Evolutionary conservation across 306 rosid species (phyloP), one percentile per base, ranked within the genome.

Genomic region (Corylus americana): DNA sequence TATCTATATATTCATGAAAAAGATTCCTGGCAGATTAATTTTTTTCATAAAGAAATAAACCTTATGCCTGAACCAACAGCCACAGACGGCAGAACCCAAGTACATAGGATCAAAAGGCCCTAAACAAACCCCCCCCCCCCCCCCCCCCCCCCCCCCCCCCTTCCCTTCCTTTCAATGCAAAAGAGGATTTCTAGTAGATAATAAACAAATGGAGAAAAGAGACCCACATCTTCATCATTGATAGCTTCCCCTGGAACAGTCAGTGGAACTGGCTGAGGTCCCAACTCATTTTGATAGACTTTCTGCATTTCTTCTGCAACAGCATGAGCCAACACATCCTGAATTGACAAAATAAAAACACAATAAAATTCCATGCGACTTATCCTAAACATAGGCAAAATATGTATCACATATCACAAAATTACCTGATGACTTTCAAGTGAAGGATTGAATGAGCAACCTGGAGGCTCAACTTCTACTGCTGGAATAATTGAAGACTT

Each of bases 221-320:
- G 31, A 83, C 97, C 84, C 87, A 88, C 99, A 49, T 96, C 99
- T 89, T 95, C 99, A 80, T 93, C 97, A 22, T 86, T 72, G 79
- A 93, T 73, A 79, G 77, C 79, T 83, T 93, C 92, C 70, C 98
- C 97, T 4, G 89, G 80, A 84, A 96, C 96, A 66, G 91, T 90
- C 77, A 96, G 83, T 49, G 98, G 99, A 74, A 95, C 96, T 5
- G 98, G 98, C 76, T 87, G 75, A 80, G 99, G 97, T 44, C 94
- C 98, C 88, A 96, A 79, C 85, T 96, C 99, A n/a, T 89, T 84
- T 79, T 82, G 87, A 84, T 91, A 96, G 67, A 96, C 83, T 76
- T 96, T 96, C 83, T 87, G 93, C 98, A 93, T 93, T 88, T 93
- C 97, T 75, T 90, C 90, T 2, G 93, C 98, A 75, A 96, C 97